Evolutionary conservation across 2,329 filamentous ascomycete species (phyloP).

Genomic region (Pseudogymnoascus sp.): DNA sequence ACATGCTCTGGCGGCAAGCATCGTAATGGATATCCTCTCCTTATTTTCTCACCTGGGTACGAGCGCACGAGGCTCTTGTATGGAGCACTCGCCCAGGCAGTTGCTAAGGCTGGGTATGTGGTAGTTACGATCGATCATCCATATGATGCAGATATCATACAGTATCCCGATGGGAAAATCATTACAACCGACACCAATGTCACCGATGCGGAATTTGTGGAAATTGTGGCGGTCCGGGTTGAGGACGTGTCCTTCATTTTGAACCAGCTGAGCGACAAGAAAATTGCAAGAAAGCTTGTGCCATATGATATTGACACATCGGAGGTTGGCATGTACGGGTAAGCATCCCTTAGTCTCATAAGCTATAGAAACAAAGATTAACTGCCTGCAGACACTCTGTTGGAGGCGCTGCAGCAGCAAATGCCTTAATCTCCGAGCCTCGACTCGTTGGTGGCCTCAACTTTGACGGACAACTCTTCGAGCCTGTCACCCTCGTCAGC

Average conservation of each 20-base stretch:
- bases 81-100: slow-evolving; percentile 31
- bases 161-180: slow-evolving; percentile 32
- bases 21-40: slow-evolving; percentile 14
- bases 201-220: slow-evolving; percentile 14
- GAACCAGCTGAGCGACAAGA: slow-evolving; percentile 17
- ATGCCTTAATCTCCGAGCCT: slow-evolving; percentile 24
- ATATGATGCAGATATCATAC: slow-evolving; percentile 35
- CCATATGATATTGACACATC: not conserved
- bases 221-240: slow-evolving; percentile 12
- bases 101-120: slow-evolving; percentile 36
- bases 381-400: slow-evolving; percentile 15
- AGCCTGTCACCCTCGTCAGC: not conserved
- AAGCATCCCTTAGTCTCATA: not conserved
- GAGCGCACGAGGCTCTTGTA: slow-evolving; percentile 34
- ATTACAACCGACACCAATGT: slow-evolving; percentile 13
- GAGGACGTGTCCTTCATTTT: slow-evolving; percentile 27
- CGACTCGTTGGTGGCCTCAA: slow-evolving; percentile 31
- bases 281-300: not conserved
- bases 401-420: slow-evolving; percentile 29
- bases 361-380: too few relatives aligned
- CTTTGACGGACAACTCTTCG: slow-evolving; percentile 31
- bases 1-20: not conserved
- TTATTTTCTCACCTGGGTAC: slow-evolving; percentile 35
- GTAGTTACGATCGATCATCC: slow-evolving; percentile 40
- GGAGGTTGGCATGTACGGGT: not conserved